These are phyloP conservation scores for Hypoxylon perforatum DNA, from an alignment of 495 filamentous ascomycete species.

Conservation along the genomic window DNA sequence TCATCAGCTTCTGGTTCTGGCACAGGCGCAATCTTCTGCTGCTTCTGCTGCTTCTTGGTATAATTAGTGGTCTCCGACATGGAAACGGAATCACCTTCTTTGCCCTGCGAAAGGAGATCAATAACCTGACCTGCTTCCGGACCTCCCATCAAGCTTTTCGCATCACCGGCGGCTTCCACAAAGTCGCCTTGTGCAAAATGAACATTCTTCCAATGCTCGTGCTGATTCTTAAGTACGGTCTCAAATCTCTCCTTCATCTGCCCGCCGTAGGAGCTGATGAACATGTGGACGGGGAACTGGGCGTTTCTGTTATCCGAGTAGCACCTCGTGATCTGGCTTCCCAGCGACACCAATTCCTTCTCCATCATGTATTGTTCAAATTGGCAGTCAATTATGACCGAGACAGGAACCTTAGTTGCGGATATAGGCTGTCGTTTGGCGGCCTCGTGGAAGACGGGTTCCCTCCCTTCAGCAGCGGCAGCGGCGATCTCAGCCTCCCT, in stretches of 20 bases:
- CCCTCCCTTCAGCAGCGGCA: constrained; percentile 54
- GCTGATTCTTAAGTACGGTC: constrained; percentile 70
- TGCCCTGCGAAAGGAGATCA: constrained; percentile 61
- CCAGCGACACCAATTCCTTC: constrained; percentile 83
- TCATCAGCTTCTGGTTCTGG: constrained; percentile 49
- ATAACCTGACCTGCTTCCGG: constrained; percentile 62
- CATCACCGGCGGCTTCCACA: constrained; percentile 67
- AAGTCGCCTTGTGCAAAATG: constrained; percentile 77
- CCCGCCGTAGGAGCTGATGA: constrained; percentile 80
- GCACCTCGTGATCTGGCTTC: constrained; percentile 81
- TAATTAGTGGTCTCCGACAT: constrained; percentile 1
- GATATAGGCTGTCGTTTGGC: constrained; percentile 47
- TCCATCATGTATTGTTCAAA: constrained; percentile 91
- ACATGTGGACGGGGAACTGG: constrained; percentile 72
- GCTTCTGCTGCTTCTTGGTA: constrained; percentile 30
- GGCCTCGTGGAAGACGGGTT: constrained; percentile 42
- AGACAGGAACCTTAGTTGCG: constrained; percentile 70
- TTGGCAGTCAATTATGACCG: constrained; percentile 88
- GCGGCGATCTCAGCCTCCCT: constrained; percentile 53
- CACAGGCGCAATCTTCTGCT: constrained; percentile 23
- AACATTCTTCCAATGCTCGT: constrained; percentile 83
- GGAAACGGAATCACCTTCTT: constrained; percentile 48
- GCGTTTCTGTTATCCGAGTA: constrained; percentile 87
- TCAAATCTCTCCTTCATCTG: constrained; percentile 82
- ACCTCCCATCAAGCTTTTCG: constrained; percentile 69